Percentiles rank a stretch among this genome's conserved stretches.
These are phyloP conservation scores for Mortierella antarctica DNA, from an alignment of 192 early-diverging fungal species.

Conservation along the genomic window DNA sequence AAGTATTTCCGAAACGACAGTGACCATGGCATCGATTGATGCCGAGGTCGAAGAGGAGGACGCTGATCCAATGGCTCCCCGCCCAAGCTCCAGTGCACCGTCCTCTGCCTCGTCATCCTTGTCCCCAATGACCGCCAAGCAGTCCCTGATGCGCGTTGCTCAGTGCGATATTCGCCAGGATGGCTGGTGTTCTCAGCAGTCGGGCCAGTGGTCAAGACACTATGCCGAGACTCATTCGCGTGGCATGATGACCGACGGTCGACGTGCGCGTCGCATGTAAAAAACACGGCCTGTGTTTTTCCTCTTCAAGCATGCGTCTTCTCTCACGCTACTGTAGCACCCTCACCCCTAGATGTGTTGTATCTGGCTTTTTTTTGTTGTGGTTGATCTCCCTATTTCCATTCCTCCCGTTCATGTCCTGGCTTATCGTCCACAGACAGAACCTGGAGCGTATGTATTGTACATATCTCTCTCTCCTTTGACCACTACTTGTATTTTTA, in stretches of 20 bases:
- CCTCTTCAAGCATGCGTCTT: neutral
- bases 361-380: neutral
- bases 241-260: conserved; percentile 39
- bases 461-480: neutral
- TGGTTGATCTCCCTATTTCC: neutral
- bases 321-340: neutral
- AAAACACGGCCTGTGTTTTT: neutral
- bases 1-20: conserved; percentile 27
- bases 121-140: conserved; percentile 22
- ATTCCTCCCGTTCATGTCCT: neutral
- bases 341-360: too few relatives aligned
- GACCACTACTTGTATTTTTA: neutral
- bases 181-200: conserved; percentile 35
- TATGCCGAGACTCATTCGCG: conserved; percentile 37
- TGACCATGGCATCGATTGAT: conserved; percentile 9
- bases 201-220: conserved; percentile 43
- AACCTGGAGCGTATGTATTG: too few relatives aligned
- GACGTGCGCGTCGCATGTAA: conserved; percentile 34
- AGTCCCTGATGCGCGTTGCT: conserved; percentile 42
- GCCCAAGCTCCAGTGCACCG: neutral
- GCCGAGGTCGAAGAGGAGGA: neutral
- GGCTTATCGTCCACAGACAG: too few relatives aligned
- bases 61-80: neutral
- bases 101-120: conserved; percentile 3
- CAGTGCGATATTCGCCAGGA: conserved; percentile 32